Conservation (phyloP, 2,329 filamentous ascomycete species). For the Trichophyton benhamiae region DNA sequence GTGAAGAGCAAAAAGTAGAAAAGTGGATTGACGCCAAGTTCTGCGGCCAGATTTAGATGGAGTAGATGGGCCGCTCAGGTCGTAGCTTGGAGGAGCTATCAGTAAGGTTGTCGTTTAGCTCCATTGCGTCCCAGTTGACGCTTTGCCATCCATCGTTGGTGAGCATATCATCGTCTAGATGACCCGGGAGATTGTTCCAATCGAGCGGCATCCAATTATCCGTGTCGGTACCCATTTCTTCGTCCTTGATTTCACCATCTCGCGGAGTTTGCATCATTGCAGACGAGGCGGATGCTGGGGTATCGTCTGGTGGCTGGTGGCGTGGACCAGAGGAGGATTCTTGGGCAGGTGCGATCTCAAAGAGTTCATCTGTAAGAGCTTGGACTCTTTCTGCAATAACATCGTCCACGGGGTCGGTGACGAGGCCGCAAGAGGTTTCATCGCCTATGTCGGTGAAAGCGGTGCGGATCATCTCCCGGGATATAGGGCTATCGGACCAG, state of each 20-base stretch:
- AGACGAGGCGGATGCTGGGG: conserved; percentile 27
- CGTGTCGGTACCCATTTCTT: conserved; percentile 18
- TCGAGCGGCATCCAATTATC: conserved; percentile 24
- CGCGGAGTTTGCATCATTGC: conserved; percentile 28
- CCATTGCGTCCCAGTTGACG: conserved; percentile 29
- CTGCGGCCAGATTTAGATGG: background rate
- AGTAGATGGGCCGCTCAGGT: background rate
- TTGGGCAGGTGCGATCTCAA: conserved; percentile 12
- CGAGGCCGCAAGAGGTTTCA: conserved; percentile 20
- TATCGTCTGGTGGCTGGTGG: conserved; percentile 21
- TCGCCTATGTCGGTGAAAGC: conserved; percentile 26
- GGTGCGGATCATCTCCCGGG: conserved; percentile 27
- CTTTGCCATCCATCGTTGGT: conserved; percentile 8
- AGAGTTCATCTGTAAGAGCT: too few species aligned
- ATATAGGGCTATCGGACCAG: conserved; percentile 29
- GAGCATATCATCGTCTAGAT: conserved; percentile 17
- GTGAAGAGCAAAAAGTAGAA: background rate
- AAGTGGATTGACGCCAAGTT: too few species aligned
- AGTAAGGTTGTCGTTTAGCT: conserved; percentile 19
- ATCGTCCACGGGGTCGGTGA: conserved; percentile 27
- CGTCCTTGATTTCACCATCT: conserved; percentile 24
- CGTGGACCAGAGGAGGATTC: conserved; percentile 26
- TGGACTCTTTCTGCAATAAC: conserved; percentile 16
- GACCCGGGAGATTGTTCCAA: conserved; percentile 23
- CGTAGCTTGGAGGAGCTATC: conserved; percentile 12